phyloP scores from a whole-genome alignment of 73 alveolate species.

The Paramecium pentaurelia region DNA sequence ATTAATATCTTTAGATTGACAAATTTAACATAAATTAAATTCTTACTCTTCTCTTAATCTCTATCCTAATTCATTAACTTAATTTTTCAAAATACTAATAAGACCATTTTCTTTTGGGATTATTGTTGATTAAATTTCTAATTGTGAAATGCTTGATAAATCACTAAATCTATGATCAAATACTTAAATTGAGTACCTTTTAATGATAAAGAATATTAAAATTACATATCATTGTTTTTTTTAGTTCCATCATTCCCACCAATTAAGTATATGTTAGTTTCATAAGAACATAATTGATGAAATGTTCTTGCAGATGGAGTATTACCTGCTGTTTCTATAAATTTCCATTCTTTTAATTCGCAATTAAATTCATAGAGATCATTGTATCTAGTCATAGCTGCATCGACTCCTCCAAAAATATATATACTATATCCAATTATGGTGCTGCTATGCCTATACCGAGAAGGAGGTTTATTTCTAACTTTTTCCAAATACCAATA shows the following conservation, averaged over 20 bases:
- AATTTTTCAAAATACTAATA: not conserved
- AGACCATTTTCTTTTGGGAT: constrained; percentile 13
- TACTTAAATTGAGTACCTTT: constrained; percentile 40
- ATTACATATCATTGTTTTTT: constrained; percentile 39
- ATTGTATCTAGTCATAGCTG: constrained; percentile 1
- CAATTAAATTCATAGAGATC: constrained; percentile 45
- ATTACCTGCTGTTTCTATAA: constrained; percentile 30
- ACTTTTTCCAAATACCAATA: constrained; percentile 42
- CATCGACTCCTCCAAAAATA: constrained; percentile 46
- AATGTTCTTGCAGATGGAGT: constrained; percentile 50
- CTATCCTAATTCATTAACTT: not conserved
- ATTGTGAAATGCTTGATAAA: not conserved
- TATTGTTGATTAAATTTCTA: not conserved
- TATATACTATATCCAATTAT: constrained; percentile 25
- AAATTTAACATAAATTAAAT: constrained; percentile 10
- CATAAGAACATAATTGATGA: constrained; percentile 37
- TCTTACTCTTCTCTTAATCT: constrained; percentile 40
- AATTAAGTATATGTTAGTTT: constrained; percentile 11
- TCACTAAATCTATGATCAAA: constrained; percentile 52
- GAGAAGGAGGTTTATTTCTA: constrained; percentile 32
- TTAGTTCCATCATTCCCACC: constrained; percentile 44
- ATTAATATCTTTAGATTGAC: not conserved
- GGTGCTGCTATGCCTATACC: constrained; percentile 25
- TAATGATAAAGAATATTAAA: not conserved
- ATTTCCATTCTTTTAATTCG: constrained; percentile 40